phyloP scores from a whole-genome alignment of 140 eudicot genomes.

The Erigeron philadelphicus region DNA sequence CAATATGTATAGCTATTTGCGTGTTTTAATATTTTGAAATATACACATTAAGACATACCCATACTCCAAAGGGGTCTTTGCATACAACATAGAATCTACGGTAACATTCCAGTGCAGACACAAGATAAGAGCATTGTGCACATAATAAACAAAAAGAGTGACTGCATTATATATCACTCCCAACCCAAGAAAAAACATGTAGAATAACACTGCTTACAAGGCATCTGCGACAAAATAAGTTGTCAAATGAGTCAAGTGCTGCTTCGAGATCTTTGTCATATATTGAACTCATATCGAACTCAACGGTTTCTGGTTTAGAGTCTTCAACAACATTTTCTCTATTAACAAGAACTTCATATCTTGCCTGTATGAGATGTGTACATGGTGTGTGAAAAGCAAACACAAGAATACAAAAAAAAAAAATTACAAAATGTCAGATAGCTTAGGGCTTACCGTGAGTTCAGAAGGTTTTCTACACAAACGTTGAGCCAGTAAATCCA shows the following conservation, averaged over 20 bases:
- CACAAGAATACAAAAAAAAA: constrained; percentile 46
- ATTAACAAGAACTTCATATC: constrained; percentile 67
- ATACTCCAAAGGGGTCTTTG: too few relatives aligned
- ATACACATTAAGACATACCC: too few relatives aligned
- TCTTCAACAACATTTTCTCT: constrained; percentile 38
- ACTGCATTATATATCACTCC: not conserved
- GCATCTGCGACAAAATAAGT: constrained; percentile 95
- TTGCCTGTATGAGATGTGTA: constrained; percentile 74
- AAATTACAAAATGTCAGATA: constrained; percentile 26
- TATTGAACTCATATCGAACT: constrained; percentile 50
- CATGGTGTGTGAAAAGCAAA: constrained; percentile 57
- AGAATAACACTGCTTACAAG: constrained; percentile 47
- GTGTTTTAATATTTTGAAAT: too few relatives aligned
- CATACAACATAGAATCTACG: too few relatives aligned
- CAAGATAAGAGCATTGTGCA: too few relatives aligned
- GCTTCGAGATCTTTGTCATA: constrained; percentile 88
- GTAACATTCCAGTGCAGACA: too few relatives aligned
- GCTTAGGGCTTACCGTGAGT: constrained; percentile 55
- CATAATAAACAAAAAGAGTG: too few relatives aligned
- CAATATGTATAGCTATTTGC: too few relatives aligned
- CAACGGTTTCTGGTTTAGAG: constrained; percentile 37
- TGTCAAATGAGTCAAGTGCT: constrained; percentile 95
- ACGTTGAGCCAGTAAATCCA: constrained; percentile 71
- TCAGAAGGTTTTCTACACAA: constrained; percentile 72
- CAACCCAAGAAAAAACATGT: constrained; percentile 14